A percentile compares a stretch with the other conserved stretches of the same genome.
Evolutionary conservation across 768 basidiomycete species (phyloP).

Genomic region (Melanogaster broomeanus): DNA sequence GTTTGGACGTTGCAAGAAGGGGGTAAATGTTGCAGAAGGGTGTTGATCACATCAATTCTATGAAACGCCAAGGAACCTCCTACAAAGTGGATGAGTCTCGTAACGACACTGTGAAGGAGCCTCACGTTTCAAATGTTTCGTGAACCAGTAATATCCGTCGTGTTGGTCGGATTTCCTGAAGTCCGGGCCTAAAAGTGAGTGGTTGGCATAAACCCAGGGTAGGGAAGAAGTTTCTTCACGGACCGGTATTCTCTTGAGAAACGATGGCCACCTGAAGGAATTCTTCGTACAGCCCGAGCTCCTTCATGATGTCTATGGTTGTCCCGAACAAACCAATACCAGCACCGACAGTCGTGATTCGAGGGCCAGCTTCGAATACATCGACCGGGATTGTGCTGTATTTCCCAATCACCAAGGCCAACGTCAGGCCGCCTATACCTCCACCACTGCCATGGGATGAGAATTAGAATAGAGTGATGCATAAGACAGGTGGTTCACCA

Average conservation of each 20-base stretch:
- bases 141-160: constrained; percentile 31
- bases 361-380: constrained; percentile 44
- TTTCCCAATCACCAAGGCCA: constrained; percentile 32
- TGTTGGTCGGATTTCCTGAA: constrained; percentile 37
- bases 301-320: constrained; percentile 41
- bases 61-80: constrained; percentile 35
- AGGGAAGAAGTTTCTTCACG: not conserved
- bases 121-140: constrained; percentile 25
- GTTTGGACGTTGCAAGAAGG: constrained; percentile 32
- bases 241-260: constrained; percentile 23
- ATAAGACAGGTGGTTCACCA: constrained; percentile 6
- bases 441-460: constrained; percentile 32
- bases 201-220: not conserved
- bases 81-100: constrained; percentile 7
- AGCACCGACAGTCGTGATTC: constrained; percentile 44
- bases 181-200: constrained; percentile 16
- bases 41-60: constrained; percentile 38
- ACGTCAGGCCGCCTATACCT: constrained; percentile 39
- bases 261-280: constrained; percentile 15
- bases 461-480: not conserved
- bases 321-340: constrained; percentile 50
- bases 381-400: constrained; percentile 32
- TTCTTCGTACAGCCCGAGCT: constrained; percentile 41
- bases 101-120: not conserved
- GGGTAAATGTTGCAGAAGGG: constrained; percentile 32